Evolutionary conservation across 495 filamentous ascomycete genomes (phyloP), one percentile per base, ranked within the genome.

Genomic region (Cladorrhinum samala): DNA sequence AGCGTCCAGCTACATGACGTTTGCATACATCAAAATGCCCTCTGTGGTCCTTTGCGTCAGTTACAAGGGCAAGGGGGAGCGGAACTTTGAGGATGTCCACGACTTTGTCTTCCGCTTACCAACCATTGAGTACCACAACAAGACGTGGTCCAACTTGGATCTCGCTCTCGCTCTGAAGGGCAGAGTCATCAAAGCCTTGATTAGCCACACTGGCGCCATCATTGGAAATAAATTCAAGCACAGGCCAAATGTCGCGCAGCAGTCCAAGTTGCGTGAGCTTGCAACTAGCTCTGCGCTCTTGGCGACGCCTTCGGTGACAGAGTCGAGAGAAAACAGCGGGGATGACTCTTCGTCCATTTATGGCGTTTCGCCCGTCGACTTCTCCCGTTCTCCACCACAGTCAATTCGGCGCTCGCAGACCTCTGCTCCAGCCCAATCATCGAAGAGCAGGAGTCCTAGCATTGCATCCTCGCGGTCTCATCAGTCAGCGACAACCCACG

Each of bases 91-190:
- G 71, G 93, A 98, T 67, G 83, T 98, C 11, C 93, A 98, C 68
- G 85, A 96, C 61, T 92, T 98, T 55, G 93, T 97, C 53, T 98
- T 98, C 79, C 85, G 90, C 17, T 82, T 99, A 63, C 93, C 93
- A 6, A 86, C 87, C 14, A 82, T 99, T 37, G 93, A 99, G 65
- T 97, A 95, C 67, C 80, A 88, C 46, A 97, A 99, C 74, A 97
- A 96, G 72, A 97, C 91, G 9, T 99, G 93, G 93, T 96, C 92
- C 16, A 97, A 97, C 66, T 82, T 97, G 7, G 93, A 99, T 56
- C 81, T 99, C 9, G 91, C 92, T 1, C 73, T 96, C 46, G 85
- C 87, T 17, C 74, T 99, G 42, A 97, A 99, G 77, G 89, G 87
- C 58, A 90, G 94, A 50, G 87, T 96, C 57, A 93, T 95, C 67